Base-by-base conservation (phyloP, 352 stramenopile genomes). In the Globisporangium perplexum region DNA sequence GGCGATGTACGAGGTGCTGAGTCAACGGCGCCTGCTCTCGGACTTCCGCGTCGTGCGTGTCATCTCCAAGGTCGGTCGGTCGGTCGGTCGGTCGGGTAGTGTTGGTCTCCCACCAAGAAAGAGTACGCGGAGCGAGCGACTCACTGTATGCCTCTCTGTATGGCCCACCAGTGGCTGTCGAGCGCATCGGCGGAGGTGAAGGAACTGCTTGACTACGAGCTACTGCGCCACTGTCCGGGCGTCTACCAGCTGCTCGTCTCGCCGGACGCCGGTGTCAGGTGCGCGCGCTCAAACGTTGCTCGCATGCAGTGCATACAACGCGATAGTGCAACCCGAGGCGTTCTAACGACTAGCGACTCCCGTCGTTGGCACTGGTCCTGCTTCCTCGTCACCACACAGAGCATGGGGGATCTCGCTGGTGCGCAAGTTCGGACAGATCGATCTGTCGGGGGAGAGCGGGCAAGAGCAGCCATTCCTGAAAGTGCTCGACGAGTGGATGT, bases 401-500 rank as follows among this genome's bases (percentile, higher is more conserved):
- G 68, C 70, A 39, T 95, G 83, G 83, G 77, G 75, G 23, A 73
- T 74, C 8, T 59, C 59, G 18, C 63, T 86, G 45, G 63, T 94
- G 12, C 62, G 66, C 14, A 72, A 84, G 17, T 69, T 80, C 35
- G 80, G 76, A 4, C 68, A 72, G 18, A 83, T 89, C 33, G 72
- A 90, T 22, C 59, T 92, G 47, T 67, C 69, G 31, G 58, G 68
- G 5, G 72, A 86, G 38, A 67, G 62, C 39, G 75, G 50, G 0
- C 51, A 78, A 50, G 69, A 81, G 20, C 63, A 72, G 28, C 62
- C 67, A 33, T 80, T 90, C 38, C 62, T 91, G 33, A 71, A 74
- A 38, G 82, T 91, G 22, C 63, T 95, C 31, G 83, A 95, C 46
- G 85, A 95, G 55, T 93, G 84, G 81, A 90, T 91, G 79, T 95